Evolutionary conservation across 768 basidiomycete species (phyloP).

Genomic region (Naganishia kalamii): DNA sequence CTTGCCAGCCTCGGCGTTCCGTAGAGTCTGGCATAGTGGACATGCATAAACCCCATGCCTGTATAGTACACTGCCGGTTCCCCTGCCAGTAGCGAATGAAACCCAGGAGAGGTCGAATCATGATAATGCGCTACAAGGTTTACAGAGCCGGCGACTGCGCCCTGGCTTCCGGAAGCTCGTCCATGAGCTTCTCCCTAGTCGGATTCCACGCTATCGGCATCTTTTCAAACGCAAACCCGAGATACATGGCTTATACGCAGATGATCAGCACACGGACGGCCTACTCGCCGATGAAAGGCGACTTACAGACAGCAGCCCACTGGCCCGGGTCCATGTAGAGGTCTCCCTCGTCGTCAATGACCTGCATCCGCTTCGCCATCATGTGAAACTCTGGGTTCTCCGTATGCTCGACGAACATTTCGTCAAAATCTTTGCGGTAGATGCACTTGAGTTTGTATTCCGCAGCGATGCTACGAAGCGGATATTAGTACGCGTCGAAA

Average conservation of each 20-base stretch:
- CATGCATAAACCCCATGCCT: too few species aligned
- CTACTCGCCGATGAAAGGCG: not conserved
- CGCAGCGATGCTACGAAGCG: slow-evolving; percentile 61
- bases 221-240: slow-evolving; percentile 84
- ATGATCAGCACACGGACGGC: not conserved
- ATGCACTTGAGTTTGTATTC: slow-evolving; percentile 68
- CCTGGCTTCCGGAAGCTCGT: too few species aligned
- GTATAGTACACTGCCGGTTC: too few species aligned
- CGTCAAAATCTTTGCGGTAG: slow-evolving; percentile 85
- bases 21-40: too few species aligned
- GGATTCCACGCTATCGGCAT: slow-evolving; percentile 16
- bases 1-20: too few species aligned
- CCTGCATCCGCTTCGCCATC: slow-evolving; percentile 84
- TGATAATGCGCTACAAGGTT: too few species aligned
- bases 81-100: too few species aligned
- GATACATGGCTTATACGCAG: slow-evolving; percentile 74
- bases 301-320: slow-evolving; percentile 98
- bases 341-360: slow-evolving; percentile 79
- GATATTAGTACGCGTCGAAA: not conserved
- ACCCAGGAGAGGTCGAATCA: too few species aligned
- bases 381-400: slow-evolving; percentile 71
- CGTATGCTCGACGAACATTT: slow-evolving; percentile 75
- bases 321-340: slow-evolving; percentile 80
- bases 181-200: not conserved
- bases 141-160: too few species aligned